A percentile compares a stretch with the other conserved stretches of the same genome.
Evolutionary conservation across 768 basidiomycete genomes (phyloP).

Genomic region (Pseudohyphozyma bogoriensis): DNA sequence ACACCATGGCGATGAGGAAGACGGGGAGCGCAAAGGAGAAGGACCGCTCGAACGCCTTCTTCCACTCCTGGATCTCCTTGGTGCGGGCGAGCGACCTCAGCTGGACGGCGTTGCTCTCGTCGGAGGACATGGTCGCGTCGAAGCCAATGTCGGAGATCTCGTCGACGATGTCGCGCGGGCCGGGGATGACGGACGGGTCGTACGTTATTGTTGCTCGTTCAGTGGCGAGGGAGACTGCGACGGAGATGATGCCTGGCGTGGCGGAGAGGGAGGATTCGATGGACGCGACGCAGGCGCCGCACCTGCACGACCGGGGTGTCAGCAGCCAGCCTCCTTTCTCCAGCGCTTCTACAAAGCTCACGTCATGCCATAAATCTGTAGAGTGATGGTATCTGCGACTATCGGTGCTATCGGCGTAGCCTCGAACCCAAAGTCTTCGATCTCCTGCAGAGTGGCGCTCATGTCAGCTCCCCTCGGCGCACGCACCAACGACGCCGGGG

Average conservation of each 20-base stretch:
- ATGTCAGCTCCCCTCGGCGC: conserved; percentile 9
- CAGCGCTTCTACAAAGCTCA: conserved; percentile 10
- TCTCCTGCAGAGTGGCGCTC: conserved; percentile 52
- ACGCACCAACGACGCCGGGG: not conserved
- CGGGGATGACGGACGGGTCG: conserved; percentile 55
- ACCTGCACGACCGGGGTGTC: conserved; percentile 35
- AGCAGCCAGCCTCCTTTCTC: not conserved
- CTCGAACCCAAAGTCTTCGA: conserved; percentile 86
- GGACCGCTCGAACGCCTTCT: conserved; percentile 61
- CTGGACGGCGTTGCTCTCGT: conserved; percentile 72
- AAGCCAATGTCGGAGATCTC: conserved; percentile 80
- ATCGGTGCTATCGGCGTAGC: conserved; percentile 61
- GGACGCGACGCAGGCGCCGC: conserved; percentile 65
- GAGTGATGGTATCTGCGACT: conserved; percentile 54
- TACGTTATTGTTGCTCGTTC: conserved; percentile 61
- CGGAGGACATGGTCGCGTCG: conserved; percentile 66
- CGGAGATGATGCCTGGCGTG: conserved; percentile 62
- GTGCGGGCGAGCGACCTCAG: conserved; percentile 72
- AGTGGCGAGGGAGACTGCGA: conserved; percentile 63
- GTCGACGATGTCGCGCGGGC: conserved; percentile 79
- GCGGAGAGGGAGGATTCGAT: conserved; percentile 59
- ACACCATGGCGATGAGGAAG: conserved; percentile 82
- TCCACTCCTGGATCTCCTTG: conserved; percentile 89
- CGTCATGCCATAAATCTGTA: conserved; percentile 86
- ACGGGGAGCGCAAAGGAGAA: conserved; percentile 79